These are phyloP conservation scores for Pleurotus cornucopiae DNA, from an alignment of 768 basidiomycete genomes.

Conservation along the genomic window DNA sequence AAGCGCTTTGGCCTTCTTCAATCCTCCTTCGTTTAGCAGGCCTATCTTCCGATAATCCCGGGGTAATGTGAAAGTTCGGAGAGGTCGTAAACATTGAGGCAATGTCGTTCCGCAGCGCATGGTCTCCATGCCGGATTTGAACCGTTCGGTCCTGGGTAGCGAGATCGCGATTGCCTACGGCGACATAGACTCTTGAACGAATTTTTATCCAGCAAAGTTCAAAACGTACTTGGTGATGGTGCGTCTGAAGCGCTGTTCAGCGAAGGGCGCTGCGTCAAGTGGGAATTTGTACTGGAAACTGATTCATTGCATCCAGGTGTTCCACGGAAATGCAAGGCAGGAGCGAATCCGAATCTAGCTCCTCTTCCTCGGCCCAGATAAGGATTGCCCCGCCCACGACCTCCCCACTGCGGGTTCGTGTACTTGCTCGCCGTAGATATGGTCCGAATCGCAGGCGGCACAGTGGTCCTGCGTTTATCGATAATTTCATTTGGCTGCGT, in stretches of 20 bases:
- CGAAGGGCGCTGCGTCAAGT: background rate
- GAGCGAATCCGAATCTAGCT: background rate
- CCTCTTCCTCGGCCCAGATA: background rate
- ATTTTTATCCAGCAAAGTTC: no score
- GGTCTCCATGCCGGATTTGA: background rate
- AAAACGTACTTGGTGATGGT: no score
- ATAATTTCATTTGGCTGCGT: constrained; percentile 8
- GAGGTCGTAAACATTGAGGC: background rate
- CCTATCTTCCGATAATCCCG: background rate
- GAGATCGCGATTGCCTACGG: background rate
- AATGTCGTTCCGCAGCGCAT: background rate
- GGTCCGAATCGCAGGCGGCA: background rate
- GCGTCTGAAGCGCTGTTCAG: background rate
- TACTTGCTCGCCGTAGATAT: background rate
- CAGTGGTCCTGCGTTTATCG: constrained; percentile 2
- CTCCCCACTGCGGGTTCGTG: background rate
- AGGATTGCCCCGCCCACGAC: background rate
- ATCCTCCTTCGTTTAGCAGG: background rate
- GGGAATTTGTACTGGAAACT: background rate
- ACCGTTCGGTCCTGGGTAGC: background rate
- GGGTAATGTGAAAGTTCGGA: background rate
- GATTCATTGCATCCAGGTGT: no score
- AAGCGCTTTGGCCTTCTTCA: background rate
- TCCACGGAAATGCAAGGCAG: no score
- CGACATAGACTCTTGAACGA: background rate